Base-by-base conservation (phyloP, 129 eudicot species). In the Mikania micrantha region DNA sequence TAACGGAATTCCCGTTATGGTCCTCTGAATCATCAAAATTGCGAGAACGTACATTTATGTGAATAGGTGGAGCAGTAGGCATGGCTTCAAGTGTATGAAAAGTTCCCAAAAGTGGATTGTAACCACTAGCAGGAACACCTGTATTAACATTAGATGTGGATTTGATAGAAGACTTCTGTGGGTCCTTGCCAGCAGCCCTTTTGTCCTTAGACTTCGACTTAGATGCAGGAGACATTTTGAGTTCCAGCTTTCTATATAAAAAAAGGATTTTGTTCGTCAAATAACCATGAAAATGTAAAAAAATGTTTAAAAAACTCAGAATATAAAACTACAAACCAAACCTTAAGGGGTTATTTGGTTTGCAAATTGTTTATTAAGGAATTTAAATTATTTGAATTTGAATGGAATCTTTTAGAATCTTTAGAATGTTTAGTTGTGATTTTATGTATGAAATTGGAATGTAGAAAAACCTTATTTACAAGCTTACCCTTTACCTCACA, bases 81-180 rank as follows among this genome's bases (percentile, higher is more conserved):
- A 75, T 78, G 8, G 85, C 48, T 42, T 88, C 95, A 49, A 84
- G 71, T 56, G 90, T 73, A 45, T 84, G 95, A 75, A 88, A 88
- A 65, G 88, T 88, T 62, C 95, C 95, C 32, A 73, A 62, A 16
- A 84, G 79, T 17, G 95, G 95, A 67, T 88, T 88, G 81, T 88
- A 88, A 39, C 88, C 95, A 66, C 95, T 80, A n/a, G 85, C 71
- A 9, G 87, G 84, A 62, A 66, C 74, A 52, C 80, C 77, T 49
- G 80, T 27, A 32, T 45, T 79, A 3, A 24, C 81, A 71, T 61
- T 86, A 7, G 80, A 75, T 54, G 80, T 71, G 74, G 84, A 61
- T 78, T 88, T 84, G 11, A 76, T 79, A 75, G 91, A 69, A 28
- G 76, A 62, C 80, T 87, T 87, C 10, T 65, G 81, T 16, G 77